Conservation (phyloP, 73 alveolate genomes). For the Tetrahymena thermophila region DNA sequence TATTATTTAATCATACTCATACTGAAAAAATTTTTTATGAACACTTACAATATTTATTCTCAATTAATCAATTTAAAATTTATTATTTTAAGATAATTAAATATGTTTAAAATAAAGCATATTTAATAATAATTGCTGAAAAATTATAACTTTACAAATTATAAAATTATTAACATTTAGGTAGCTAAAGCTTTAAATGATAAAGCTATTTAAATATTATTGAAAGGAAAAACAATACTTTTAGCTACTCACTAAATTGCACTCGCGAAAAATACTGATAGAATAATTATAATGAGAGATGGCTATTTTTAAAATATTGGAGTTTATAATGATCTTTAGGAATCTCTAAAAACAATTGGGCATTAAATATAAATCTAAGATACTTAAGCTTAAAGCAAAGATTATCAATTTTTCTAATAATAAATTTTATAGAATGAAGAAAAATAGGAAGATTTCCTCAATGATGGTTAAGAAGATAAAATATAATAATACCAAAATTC, state of each 20-base stretch:
- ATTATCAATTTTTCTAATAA: background rate
- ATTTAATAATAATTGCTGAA: too few species aligned
- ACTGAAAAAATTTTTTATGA: too few species aligned
- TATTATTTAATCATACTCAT: too few species aligned
- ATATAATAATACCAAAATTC: background rate
- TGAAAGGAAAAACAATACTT: background rate
- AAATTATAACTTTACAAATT: too few species aligned
- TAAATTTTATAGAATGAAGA: background rate
- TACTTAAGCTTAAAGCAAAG: background rate
- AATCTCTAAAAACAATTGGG: background rate
- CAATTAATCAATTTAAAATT: too few species aligned
- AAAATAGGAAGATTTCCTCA: background rate
- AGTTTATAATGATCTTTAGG: background rate
- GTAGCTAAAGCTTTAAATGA: slow-evolving; percentile 46
- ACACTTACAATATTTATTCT: too few species aligned
- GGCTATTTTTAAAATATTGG: slow-evolving; percentile 21
- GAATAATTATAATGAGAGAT: slow-evolving; percentile 30
- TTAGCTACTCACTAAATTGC: slow-evolving; percentile 53
- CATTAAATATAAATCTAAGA: background rate
- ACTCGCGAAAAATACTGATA: slow-evolving; percentile 13
- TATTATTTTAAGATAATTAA: too few species aligned
- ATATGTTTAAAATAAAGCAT: too few species aligned
- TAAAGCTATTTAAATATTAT: background rate
- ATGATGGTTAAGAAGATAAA: background rate
- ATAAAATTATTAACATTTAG: too few species aligned